Conservation (phyloP, 2,329 filamentous ascomycete genomes). For the Colletotrichum sp. region DNA sequence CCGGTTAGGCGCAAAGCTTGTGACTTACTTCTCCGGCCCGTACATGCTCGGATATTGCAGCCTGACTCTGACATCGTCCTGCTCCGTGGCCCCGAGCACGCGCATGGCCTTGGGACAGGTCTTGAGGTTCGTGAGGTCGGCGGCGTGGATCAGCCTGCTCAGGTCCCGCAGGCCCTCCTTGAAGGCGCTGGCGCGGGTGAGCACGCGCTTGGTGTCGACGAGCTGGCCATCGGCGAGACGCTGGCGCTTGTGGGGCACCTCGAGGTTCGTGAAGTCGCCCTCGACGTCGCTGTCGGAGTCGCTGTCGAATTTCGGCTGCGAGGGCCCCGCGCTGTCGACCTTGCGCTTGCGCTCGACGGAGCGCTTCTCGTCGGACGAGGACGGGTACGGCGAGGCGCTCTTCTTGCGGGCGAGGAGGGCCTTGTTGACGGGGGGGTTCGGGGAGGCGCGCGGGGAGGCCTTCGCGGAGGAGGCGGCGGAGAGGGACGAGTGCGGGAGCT, state of each 20-base stretch:
- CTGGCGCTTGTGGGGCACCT: constrained; percentile 50
- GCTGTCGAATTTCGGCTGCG: constrained; percentile 49
- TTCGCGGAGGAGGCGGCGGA: constrained; percentile 37
- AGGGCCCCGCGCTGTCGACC: constrained; percentile 14
- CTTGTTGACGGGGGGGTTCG: constrained; percentile 36
- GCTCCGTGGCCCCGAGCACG: constrained; percentile 21
- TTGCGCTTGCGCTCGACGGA: constrained; percentile 21
- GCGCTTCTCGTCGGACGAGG: constrained; percentile 28
- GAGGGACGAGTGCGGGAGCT: constrained; percentile 31
- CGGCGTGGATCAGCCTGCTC: constrained; percentile 62
- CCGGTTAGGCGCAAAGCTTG: constrained; percentile 21
- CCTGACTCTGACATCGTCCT: constrained; percentile 64
- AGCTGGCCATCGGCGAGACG: constrained; percentile 46
- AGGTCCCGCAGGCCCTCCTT: constrained; percentile 1
- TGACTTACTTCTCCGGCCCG: constrained; percentile 67
- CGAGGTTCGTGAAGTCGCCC: constrained; percentile 47
- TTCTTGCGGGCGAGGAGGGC: constrained; percentile 35
- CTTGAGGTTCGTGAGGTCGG: constrained; percentile 37
- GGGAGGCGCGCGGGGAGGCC: constrained; percentile 42
- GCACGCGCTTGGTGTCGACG: constrained; percentile 51
- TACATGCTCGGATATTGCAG: constrained; percentile 85
- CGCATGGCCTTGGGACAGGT: constrained; percentile 16
- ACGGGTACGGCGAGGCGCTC: constrained; percentile 48
- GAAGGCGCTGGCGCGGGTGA: constrained; percentile 52
- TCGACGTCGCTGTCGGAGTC: constrained; percentile 50